phyloP scores from a whole-genome alignment of 768 basidiomycete genomes.

The Lactarius quietus region DNA sequence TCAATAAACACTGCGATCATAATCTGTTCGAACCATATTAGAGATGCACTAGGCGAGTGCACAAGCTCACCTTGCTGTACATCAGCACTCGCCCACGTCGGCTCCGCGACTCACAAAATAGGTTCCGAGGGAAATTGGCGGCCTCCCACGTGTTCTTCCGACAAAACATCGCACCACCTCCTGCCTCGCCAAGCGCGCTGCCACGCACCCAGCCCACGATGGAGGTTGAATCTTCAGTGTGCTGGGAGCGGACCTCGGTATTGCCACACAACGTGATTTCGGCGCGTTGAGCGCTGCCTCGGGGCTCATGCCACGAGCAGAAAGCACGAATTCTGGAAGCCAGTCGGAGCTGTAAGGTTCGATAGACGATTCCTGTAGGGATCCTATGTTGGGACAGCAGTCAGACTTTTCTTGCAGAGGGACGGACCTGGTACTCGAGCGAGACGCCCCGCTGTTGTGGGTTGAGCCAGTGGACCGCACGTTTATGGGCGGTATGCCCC shows the following conservation, averaged over 20 bases:
- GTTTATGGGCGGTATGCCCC: slow-evolving; percentile 77
- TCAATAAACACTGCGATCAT: slow-evolving; percentile 18
- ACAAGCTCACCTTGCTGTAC: slow-evolving; percentile 79
- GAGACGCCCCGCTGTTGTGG: slow-evolving; percentile 44
- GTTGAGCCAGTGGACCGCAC: slow-evolving; percentile 53
- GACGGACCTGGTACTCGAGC: slow-evolving; percentile 77
- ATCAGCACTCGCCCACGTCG: slow-evolving; percentile 78
- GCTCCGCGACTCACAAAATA: slow-evolving; percentile 79
- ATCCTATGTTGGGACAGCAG: too few relatives aligned
- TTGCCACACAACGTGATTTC: slow-evolving; percentile 55
- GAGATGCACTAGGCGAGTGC: background rate
- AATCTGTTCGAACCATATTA: slow-evolving; percentile 14
- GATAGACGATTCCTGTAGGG: slow-evolving; percentile 74
- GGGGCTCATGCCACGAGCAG: slow-evolving; percentile 68
- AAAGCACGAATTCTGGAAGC: slow-evolving; percentile 80
- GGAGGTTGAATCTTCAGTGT: slow-evolving; percentile 72
- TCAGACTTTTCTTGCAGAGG: background rate
- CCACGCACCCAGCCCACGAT: slow-evolving; percentile 60
- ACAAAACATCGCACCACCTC: slow-evolving; percentile 88
- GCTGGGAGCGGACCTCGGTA: slow-evolving; percentile 45
- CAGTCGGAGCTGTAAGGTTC: slow-evolving; percentile 78
- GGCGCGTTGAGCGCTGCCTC: slow-evolving; percentile 63
- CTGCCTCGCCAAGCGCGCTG: slow-evolving; percentile 58
- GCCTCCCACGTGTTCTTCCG: slow-evolving; percentile 65
- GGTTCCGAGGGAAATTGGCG: slow-evolving; percentile 62